A percentile compares a stretch with the other conserved stretches of the same genome.
Evolutionary conservation across 148 eudicot genomes (phyloP).

Genomic region (Chenopodium quinoa): DNA sequence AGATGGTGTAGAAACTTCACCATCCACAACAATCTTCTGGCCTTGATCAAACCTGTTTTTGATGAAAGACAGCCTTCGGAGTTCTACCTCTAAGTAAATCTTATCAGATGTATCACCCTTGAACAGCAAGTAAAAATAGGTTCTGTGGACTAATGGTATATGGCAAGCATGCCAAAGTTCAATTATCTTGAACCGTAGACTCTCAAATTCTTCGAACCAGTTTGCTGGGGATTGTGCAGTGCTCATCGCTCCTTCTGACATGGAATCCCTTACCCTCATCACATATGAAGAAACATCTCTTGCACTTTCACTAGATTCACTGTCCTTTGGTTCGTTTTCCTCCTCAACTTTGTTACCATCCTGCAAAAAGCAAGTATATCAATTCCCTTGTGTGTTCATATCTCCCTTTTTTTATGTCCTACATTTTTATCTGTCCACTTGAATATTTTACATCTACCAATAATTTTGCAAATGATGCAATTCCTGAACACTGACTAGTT

Average conservation of each 20-base stretch:
- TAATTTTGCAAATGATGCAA: background rate
- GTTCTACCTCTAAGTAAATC: slow-evolving; percentile 88
- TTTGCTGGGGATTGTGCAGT: slow-evolving; percentile 33
- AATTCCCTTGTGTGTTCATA: background rate
- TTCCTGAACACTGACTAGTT: background rate
- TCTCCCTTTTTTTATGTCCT: background rate
- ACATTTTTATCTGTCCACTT: background rate
- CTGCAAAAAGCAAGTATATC: slow-evolving; percentile 23
- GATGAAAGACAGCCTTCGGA: slow-evolving; percentile 75
- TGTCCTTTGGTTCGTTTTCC: slow-evolving; percentile 33
- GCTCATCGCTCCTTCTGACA: slow-evolving; percentile 28
- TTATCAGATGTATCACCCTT: slow-evolving; percentile 89
- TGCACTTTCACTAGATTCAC: slow-evolving; percentile 22
- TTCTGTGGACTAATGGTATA: slow-evolving; percentile 75
- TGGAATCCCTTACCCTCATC: slow-evolving; percentile 31
- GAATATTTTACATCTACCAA: background rate
- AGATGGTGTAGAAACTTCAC: slow-evolving; percentile 44
- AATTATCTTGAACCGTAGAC: slow-evolving; percentile 51
- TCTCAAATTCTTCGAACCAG: slow-evolving; percentile 65
- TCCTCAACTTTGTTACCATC: slow-evolving; percentile 26
- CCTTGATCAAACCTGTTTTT: slow-evolving; percentile 53
- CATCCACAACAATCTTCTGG: slow-evolving; percentile 46
- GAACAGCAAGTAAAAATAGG: slow-evolving; percentile 79
- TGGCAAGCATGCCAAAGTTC: slow-evolving; percentile 83
- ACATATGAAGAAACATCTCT: slow-evolving; percentile 15